Evolutionary conservation across 768 basidiomycete species (phyloP).

Genomic region (Naganishia friedmannii): DNA sequence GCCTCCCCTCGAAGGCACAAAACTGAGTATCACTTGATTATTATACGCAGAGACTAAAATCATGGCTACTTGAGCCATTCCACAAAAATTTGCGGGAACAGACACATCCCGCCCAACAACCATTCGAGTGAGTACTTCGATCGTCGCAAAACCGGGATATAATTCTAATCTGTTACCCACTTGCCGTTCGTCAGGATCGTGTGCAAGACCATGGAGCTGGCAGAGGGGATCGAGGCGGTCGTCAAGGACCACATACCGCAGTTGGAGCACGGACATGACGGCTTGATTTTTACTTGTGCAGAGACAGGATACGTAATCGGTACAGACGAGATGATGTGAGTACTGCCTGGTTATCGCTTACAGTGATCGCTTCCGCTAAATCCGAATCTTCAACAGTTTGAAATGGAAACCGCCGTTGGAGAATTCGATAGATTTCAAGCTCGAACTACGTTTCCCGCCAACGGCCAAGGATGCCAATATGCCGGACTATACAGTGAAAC

Average conservation of each 20-base stretch:
- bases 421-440: slow-evolving; percentile 96
- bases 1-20: not conserved
- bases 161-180: not conserved
- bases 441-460: slow-evolving; percentile 88
- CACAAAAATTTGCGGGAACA: slow-evolving; percentile 60
- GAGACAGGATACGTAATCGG: slow-evolving; percentile 74
- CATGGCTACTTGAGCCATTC: slow-evolving; percentile 81
- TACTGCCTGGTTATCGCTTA: slow-evolving; percentile 21
- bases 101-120: slow-evolving; percentile 57
- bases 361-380: not conserved
- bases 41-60: slow-evolving; percentile 65
- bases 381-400: slow-evolving; percentile 58
- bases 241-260: slow-evolving; percentile 77
- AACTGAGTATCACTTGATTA: not conserved
- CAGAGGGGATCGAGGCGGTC: slow-evolving; percentile 83
- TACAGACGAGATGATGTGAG: slow-evolving; percentile 85
- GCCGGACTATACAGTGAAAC: slow-evolving; percentile 81
- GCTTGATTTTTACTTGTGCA: slow-evolving; percentile 92
- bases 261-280: slow-evolving; percentile 88
- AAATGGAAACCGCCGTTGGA: slow-evolving; percentile 99
- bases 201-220: slow-evolving; percentile 80
- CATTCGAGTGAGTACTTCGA: slow-evolving; percentile 70
- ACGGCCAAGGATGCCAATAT: slow-evolving; percentile 56
- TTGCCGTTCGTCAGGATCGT: slow-evolving; percentile 60
- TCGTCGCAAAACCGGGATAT: not conserved